Evolutionary conservation across 805 yeast genomes (phyloP).

Genomic region (Pichia insulana): DNA sequence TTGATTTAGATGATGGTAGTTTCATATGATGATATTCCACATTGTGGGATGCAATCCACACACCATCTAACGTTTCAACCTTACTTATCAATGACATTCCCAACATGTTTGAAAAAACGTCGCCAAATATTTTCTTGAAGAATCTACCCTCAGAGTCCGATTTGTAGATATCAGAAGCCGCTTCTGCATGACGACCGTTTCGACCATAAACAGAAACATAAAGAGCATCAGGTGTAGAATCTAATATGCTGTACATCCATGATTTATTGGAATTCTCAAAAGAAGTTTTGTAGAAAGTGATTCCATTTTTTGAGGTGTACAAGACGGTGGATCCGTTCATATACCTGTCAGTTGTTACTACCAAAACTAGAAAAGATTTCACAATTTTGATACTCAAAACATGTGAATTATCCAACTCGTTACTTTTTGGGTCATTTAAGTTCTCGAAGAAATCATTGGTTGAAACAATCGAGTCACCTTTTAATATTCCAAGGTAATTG

Average conservation of each 20-base stretch:
- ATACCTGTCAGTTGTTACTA: slow-evolving; percentile 37
- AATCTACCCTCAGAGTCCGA: slow-evolving; percentile 53
- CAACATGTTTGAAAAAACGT: slow-evolving; percentile 28
- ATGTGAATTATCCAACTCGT: slow-evolving; percentile 17
- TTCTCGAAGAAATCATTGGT: slow-evolving; percentile 38
- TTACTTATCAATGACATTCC: slow-evolving; percentile 36
- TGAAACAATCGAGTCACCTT: slow-evolving; percentile 28
- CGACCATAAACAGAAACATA: slow-evolving; percentile 32
- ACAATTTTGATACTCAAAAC: slow-evolving; percentile 29
- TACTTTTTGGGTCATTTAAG: slow-evolving; percentile 11
- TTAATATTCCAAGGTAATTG: slow-evolving; percentile 35
- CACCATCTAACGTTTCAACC: slow-evolving; percentile 50
- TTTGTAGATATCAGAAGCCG: slow-evolving; percentile 33
- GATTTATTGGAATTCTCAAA: slow-evolving; percentile 30
- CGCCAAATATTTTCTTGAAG: slow-evolving; percentile 37
- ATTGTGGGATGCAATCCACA: slow-evolving; percentile 39
- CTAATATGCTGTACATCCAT: slow-evolving; percentile 33
- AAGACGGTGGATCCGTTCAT: slow-evolving; percentile 30
- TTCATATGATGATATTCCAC: slow-evolving; percentile 16
- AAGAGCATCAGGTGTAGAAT: slow-evolving; percentile 33
- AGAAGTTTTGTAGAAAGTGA: slow-evolving; percentile 31
- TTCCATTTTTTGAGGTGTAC: slow-evolving; percentile 40
- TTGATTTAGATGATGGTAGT: slow-evolving; percentile 20
- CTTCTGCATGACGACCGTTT: slow-evolving; percentile 10
- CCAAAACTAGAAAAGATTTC: slow-evolving; percentile 33